Evolutionary conservation across 345 rosid genomes (phyloP).

Genomic region (Lenwebbia sp.): DNA sequence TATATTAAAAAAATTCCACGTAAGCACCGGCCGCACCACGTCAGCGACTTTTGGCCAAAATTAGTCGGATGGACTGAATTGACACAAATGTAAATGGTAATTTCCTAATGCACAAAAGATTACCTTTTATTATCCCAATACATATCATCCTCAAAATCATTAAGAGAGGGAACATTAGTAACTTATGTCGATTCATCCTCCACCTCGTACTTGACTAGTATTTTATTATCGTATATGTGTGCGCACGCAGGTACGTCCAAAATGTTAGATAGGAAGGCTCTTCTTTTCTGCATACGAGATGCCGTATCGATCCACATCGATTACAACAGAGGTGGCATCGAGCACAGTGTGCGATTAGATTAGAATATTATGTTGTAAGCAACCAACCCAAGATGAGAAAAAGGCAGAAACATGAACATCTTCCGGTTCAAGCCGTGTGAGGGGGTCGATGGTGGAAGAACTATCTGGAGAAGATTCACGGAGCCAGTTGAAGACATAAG

Average conservation of each 20-base stretch:
- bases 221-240: neutral
- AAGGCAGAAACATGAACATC: neutral
- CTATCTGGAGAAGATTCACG: neutral
- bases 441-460: neutral
- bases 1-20: too few species aligned
- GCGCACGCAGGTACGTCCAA: neutral
- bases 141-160: neutral
- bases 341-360: neutral
- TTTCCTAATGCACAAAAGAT: neutral
- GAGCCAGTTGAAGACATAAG: neutral
- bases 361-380: neutral
- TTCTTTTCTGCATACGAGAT: neutral
- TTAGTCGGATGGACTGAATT: too few species aligned
- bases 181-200: neutral
- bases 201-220: neutral
- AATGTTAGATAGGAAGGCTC: neutral
- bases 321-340: neutral
- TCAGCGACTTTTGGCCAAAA: too few species aligned
- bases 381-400: neutral
- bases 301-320: neutral
- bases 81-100: too few species aligned
- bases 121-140: too few species aligned
- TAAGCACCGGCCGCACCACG: too few species aligned
- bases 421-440: neutral
- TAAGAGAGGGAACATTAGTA: neutral